phyloP scores from a whole-genome alignment of 441 rosid genomes.

The Adansonia madagascariensis region DNA sequence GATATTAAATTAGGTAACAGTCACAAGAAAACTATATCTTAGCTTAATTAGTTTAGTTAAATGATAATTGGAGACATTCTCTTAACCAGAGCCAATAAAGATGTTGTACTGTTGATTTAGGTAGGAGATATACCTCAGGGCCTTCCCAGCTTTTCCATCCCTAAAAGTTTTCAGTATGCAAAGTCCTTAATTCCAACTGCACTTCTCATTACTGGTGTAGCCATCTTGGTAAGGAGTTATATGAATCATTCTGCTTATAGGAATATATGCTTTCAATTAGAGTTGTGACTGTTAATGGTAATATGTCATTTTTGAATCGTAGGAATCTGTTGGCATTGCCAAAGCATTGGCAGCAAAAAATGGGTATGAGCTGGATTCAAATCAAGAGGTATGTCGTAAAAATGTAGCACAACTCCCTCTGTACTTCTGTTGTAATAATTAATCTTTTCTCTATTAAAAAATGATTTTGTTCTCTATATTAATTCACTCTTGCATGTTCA shows the following conservation, averaged over 20 bases:
- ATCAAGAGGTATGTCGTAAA: slow-evolving; percentile 71
- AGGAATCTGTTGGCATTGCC: slow-evolving; percentile 98
- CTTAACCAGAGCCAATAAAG: slow-evolving; percentile 25
- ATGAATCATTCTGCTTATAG: slow-evolving; percentile 27
- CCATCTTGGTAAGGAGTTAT: slow-evolving; percentile 79
- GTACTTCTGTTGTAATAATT: not conserved
- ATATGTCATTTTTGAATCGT: slow-evolving; percentile 31
- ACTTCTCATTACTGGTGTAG: slow-evolving; percentile 91
- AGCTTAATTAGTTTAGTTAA: not conserved
- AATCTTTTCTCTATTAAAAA: not conserved
- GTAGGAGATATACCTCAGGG: slow-evolving; percentile 97
- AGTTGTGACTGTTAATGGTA: slow-evolving; percentile 11
- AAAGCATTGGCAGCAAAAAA: slow-evolving; percentile 96
- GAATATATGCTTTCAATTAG: slow-evolving; percentile 18
- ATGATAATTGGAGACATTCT: not conserved
- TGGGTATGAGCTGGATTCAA: slow-evolving; percentile 90
- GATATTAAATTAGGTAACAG: not conserved
- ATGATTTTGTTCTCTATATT: not conserved
- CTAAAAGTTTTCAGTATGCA: slow-evolving; percentile 59
- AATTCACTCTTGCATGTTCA: not conserved
- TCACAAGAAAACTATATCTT: not conserved
- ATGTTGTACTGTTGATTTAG: slow-evolving; percentile 47
- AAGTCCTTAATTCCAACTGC: slow-evolving; percentile 85
- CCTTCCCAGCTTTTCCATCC: slow-evolving; percentile 84
- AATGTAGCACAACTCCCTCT: slow-evolving; percentile 16